These are phyloP conservation scores for Wickerhamiella australiensis DNA, from an alignment of 805 yeast genomes.

Conservation along the genomic window DNA sequence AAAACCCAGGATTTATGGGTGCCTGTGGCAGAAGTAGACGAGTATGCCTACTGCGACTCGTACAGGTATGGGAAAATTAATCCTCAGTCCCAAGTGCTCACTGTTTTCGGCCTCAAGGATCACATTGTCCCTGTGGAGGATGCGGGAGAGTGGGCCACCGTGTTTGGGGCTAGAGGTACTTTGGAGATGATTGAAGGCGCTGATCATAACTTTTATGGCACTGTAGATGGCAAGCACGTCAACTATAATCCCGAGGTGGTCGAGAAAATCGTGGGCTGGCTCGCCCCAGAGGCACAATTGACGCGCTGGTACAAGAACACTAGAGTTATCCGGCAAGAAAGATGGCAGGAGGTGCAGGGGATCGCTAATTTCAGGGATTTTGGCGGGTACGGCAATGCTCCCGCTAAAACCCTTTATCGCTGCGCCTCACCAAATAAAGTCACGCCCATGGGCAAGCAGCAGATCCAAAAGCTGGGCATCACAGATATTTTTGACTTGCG, in stretches of 20 bases:
- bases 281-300: slow-evolving; percentile 36
- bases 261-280: slow-evolving; percentile 38
- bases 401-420: slow-evolving; percentile 47
- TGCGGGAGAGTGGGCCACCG: slow-evolving; percentile 44
- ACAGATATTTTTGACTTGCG: slow-evolving; percentile 55
- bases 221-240: slow-evolving; percentile 26
- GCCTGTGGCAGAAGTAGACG: slow-evolving; percentile 33
- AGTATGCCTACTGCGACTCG: slow-evolving; percentile 27
- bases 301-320: slow-evolving; percentile 38
- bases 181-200: slow-evolving; percentile 52
- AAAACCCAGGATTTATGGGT: slow-evolving; percentile 32
- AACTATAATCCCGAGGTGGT: slow-evolving; percentile 50
- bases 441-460: slow-evolving; percentile 38
- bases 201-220: slow-evolving; percentile 65
- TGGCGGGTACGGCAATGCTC: slow-evolving; percentile 55
- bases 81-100: slow-evolving; percentile 42
- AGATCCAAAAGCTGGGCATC: slow-evolving; percentile 37
- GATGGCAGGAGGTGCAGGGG: slow-evolving; percentile 58
- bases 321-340: slow-evolving; percentile 30
- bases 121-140: slow-evolving; percentile 55
- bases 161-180: slow-evolving; percentile 45
- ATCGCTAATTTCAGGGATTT: slow-evolving; percentile 63
- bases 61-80: slow-evolving; percentile 10
- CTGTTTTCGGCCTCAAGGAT: slow-evolving; percentile 64
- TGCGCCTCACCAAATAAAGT: slow-evolving; percentile 48